Percentiles rank a stretch among this genome's conserved stretches.
phyloP scores from a whole-genome alignment of 2,329 filamentous ascomycete species.

The Apiospora arundinis region DNA sequence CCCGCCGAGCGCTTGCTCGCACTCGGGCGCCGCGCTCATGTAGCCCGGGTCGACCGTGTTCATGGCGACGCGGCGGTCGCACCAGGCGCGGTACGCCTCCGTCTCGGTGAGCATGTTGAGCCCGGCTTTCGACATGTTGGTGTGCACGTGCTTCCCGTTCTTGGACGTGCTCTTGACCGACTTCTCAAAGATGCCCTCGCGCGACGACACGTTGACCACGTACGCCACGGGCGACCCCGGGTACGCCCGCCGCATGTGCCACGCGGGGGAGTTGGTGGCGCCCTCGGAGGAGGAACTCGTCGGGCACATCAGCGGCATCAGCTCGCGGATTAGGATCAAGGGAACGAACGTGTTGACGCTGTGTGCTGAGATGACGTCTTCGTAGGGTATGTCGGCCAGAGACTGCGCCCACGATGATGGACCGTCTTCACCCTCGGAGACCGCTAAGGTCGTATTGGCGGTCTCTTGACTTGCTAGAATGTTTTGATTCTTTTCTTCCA shows the following conservation, averaged over 20 bases:
- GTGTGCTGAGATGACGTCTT: slow-evolving; percentile 46
- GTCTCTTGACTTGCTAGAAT: not conserved
- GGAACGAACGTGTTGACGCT: slow-evolving; percentile 46
- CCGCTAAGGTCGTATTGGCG: not conserved
- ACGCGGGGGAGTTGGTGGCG: too few species aligned
- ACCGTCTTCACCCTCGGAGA: not conserved
- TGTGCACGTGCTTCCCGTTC: slow-evolving; percentile 44
- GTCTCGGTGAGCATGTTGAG: slow-evolving; percentile 50
- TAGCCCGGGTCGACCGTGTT: slow-evolving; percentile 47
- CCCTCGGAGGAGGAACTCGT: too few species aligned
- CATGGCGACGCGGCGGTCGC: slow-evolving; percentile 39
- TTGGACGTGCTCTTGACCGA: slow-evolving; percentile 31
- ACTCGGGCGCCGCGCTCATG: slow-evolving; percentile 45
- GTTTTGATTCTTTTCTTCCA: not conserved
- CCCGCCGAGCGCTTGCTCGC: slow-evolving; percentile 30
- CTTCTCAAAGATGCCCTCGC: slow-evolving; percentile 44
- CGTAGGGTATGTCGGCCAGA: slow-evolving; percentile 45
- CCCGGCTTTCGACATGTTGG: slow-evolving; percentile 48
- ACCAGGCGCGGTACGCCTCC: slow-evolving; percentile 41
- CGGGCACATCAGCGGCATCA: slow-evolving; percentile 38
- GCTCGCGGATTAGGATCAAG: slow-evolving; percentile 45
- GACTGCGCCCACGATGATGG: slow-evolving; percentile 44
- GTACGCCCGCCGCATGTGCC: too few species aligned
- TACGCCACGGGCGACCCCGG: slow-evolving; percentile 30
- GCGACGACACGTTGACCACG: slow-evolving; percentile 44